Evolutionary conservation across 2,329 filamentous ascomycete genomes (phyloP).

Genomic region (Paramyrothecium sp.): DNA sequence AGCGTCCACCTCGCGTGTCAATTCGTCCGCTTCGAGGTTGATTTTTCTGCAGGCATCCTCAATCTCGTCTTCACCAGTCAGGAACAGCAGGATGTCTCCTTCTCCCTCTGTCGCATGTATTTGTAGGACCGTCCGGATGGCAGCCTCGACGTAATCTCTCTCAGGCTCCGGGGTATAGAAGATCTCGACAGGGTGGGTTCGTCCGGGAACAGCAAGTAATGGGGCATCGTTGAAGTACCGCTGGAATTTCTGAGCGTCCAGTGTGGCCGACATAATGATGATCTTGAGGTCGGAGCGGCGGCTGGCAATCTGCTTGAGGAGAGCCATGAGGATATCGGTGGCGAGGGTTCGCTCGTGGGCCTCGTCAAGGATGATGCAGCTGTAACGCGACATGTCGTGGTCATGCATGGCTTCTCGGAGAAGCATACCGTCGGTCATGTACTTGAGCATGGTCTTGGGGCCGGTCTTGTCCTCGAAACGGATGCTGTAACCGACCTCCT

Average conservation of each 20-base stretch:
- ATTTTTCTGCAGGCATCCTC: constrained; percentile 96
- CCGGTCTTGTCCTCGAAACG: constrained; percentile 96
- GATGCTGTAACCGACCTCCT: constrained; percentile 98
- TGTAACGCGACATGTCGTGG: constrained; percentile 86
- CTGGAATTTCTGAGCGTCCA: constrained; percentile 98
- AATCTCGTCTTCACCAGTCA: constrained; percentile 98
- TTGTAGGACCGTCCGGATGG: constrained; percentile 90
- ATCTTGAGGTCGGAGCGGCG: constrained; percentile 91
- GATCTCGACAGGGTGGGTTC: constrained; percentile 95
- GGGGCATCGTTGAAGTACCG: constrained; percentile 95
- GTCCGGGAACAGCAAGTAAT: constrained; percentile 87
- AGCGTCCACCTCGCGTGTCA: constrained; percentile 86
- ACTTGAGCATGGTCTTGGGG: constrained; percentile 89
- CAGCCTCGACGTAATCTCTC: constrained; percentile 94
- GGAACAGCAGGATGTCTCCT: constrained; percentile 89
- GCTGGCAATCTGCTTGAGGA: constrained; percentile 84
- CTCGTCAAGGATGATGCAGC: constrained; percentile 97
- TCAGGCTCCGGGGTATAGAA: constrained; percentile 98
- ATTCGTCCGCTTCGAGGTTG: constrained; percentile 83
- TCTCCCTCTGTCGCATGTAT: constrained; percentile 92
- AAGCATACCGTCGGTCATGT: constrained; percentile 99
- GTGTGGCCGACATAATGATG: constrained; percentile 97
- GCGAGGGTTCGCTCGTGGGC: constrained; percentile 97
- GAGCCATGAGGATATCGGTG: constrained; percentile 95
- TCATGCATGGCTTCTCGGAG: constrained; percentile 96